phyloP scores from a whole-genome alignment of 2,329 filamentous ascomycete species.

The Diaporthe eres region DNA sequence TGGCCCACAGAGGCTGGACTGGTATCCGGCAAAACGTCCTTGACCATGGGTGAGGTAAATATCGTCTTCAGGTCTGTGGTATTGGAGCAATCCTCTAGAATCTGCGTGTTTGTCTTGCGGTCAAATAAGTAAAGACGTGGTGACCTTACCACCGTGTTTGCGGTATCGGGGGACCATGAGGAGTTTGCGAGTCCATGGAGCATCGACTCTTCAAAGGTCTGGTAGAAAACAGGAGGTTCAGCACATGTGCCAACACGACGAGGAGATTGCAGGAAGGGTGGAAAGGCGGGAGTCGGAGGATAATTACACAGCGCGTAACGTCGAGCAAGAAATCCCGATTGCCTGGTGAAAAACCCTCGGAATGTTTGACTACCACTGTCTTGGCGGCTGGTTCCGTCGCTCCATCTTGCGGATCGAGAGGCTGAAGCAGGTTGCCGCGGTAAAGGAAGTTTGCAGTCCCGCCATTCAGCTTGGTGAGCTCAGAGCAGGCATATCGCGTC shows the following conservation, averaged over 20 bases:
- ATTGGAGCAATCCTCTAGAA: slow-evolving; percentile 54
- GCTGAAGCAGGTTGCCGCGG: slow-evolving; percentile 51
- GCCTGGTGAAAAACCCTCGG: slow-evolving; percentile 50
- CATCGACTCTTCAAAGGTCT: slow-evolving; percentile 50
- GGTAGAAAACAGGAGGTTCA: neutral
- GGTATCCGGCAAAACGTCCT: slow-evolving; percentile 40
- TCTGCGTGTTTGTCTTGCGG: slow-evolving; percentile 50
- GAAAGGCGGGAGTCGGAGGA: too few relatives aligned
- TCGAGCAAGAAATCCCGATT: slow-evolving; percentile 55
- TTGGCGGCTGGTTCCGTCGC: slow-evolving; percentile 1
- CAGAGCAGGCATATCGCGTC: slow-evolving; percentile 53
- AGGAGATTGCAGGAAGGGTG: too few relatives aligned
- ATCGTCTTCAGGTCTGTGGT: slow-evolving; percentile 52
- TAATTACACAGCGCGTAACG: slow-evolving; percentile 51
- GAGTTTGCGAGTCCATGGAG: slow-evolving; percentile 48
- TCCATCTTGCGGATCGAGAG: slow-evolving; percentile 42
- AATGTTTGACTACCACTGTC: slow-evolving; percentile 57
- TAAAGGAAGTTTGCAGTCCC: slow-evolving; percentile 59
- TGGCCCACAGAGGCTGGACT: slow-evolving; percentile 48
- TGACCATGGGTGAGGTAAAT: slow-evolving; percentile 45
- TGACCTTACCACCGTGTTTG: slow-evolving; percentile 47
- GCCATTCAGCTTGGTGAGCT: slow-evolving; percentile 52
- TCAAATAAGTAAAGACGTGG: slow-evolving; percentile 53
- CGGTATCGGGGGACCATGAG: slow-evolving; percentile 33
- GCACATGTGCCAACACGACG: neutral